Evolutionary conservation across 106 monocot genomes (phyloP).

Genomic region (Platanthera guangdongensis): DNA sequence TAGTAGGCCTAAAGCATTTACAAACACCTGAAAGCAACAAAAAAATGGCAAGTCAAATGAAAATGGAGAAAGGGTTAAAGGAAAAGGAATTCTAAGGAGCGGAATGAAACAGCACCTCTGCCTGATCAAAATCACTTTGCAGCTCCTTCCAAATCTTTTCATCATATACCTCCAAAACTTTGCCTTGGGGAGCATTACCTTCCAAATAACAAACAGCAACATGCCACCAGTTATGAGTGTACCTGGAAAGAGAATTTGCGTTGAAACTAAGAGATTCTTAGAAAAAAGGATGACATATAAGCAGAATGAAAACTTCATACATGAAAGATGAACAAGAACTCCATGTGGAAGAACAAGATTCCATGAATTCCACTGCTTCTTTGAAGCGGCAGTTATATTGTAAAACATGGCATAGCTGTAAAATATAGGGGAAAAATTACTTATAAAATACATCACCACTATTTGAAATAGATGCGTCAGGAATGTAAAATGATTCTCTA

Average conservation of each 20-base stretch:
- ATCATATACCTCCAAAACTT: conserved; percentile 69
- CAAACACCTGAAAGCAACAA: conserved; percentile 67
- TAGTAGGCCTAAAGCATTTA: conserved; percentile 80
- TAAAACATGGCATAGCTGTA: conserved; percentile 73
- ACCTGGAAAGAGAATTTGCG: conserved; percentile 29
- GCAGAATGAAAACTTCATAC: conserved; percentile 27
- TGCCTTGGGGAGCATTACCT: conserved; percentile 56
- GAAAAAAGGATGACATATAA: not conserved
- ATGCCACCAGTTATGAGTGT: conserved; percentile 92
- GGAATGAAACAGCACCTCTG: conserved; percentile 34
- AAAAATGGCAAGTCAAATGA: conserved; percentile 6
- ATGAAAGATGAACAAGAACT: conserved; percentile 63
- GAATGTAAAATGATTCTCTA: not conserved
- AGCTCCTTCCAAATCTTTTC: conserved; percentile 57
- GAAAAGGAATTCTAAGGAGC: not conserved
- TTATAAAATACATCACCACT: not conserved
- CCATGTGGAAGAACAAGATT: conserved; percentile 67
- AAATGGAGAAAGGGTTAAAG: not conserved
- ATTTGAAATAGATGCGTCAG: not conserved
- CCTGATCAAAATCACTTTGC: conserved; percentile 44
- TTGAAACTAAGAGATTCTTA: not conserved
- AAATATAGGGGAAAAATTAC: not conserved
- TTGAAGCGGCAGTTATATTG: conserved; percentile 74
- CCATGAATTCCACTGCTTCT: conserved; percentile 82
- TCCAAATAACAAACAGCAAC: conserved; percentile 85